Conservation (phyloP, 1,139 yeast species). For the Blastobotrys raffinosifermentans region DNA sequence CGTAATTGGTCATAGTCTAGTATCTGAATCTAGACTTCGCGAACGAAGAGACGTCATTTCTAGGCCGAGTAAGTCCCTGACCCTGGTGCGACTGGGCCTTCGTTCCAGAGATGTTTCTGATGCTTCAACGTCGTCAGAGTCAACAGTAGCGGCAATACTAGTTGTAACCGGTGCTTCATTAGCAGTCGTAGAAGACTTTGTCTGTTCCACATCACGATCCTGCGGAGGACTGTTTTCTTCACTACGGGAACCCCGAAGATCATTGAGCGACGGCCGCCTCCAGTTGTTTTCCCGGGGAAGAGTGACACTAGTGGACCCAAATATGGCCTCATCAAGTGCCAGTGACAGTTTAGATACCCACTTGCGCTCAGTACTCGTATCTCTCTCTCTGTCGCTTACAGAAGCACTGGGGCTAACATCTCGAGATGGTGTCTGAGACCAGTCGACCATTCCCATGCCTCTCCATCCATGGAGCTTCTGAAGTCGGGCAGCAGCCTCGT, state of each 20-base stretch:
- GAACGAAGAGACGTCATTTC: constrained; percentile 21
- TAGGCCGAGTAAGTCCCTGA: constrained; percentile 16
- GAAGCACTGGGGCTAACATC: too few species aligned
- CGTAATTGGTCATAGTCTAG: constrained; percentile 16
- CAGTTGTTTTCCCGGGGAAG: background rate
- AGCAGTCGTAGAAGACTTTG: constrained; percentile 4
- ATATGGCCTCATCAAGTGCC: constrained; percentile 30
- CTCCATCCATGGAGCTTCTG: constrained; percentile 30
- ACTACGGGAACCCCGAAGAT: background rate
- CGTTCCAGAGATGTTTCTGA: constrained; percentile 9
- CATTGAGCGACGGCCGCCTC: background rate
- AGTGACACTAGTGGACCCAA: constrained; percentile 4
- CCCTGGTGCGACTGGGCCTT: constrained; percentile 18
- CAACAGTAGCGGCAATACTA: background rate
- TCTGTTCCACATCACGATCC: constrained; percentile 3
- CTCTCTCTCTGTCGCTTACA: constrained; percentile 7
- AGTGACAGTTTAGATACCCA: constrained; percentile 24
- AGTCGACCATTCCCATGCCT: too few species aligned
- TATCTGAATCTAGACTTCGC: constrained; percentile 19
- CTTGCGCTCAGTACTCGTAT: constrained; percentile 18
- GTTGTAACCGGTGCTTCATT: background rate
- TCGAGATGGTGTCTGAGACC: too few species aligned
- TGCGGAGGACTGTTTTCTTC: too few species aligned
- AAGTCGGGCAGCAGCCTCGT: constrained; percentile 26
- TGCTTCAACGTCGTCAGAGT: background rate